Conservation (phyloP, 805 yeast species). For the Candida golubevii region DNA sequence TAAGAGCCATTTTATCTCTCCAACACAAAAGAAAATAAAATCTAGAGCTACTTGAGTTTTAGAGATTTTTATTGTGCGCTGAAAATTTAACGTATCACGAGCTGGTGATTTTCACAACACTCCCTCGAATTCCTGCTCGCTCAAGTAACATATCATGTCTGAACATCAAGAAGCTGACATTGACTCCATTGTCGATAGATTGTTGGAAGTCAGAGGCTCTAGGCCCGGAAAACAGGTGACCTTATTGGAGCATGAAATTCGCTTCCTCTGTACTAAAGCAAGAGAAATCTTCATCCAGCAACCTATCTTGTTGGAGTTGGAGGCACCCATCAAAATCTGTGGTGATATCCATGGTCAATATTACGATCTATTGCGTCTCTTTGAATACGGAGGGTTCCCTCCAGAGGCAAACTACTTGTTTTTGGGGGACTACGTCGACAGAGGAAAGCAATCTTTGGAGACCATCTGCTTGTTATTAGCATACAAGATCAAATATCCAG, state of each 20-base stretch:
- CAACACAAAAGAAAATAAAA: not conserved
- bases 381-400: constrained; percentile 98
- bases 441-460: constrained; percentile 96
- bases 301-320: constrained; percentile 90
- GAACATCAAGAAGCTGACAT: constrained; percentile 77
- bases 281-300: constrained; percentile 97
- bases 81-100: not conserved
- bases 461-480: constrained; percentile 92
- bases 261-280: constrained; percentile 94
- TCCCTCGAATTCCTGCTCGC: not conserved
- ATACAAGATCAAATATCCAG: constrained; percentile 96
- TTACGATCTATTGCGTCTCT: constrained; percentile 89
- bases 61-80: too few species aligned
- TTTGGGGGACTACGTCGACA: constrained; percentile 95
- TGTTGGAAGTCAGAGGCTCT: constrained; percentile 95
- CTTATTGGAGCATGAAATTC: constrained; percentile 88
- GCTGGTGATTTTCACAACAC: not conserved
- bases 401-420: constrained; percentile 97
- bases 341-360: constrained; percentile 99
- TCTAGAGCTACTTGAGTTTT: too few species aligned
- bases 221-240: constrained; percentile 98
- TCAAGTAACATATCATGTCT: constrained; percentile 21
- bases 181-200: constrained; percentile 94
- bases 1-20: not conserved
- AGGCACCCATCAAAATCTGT: constrained; percentile 93